Base-by-base conservation (phyloP, 768 basidiomycete genomes). In the Nevesoporus exiguus region DNA sequence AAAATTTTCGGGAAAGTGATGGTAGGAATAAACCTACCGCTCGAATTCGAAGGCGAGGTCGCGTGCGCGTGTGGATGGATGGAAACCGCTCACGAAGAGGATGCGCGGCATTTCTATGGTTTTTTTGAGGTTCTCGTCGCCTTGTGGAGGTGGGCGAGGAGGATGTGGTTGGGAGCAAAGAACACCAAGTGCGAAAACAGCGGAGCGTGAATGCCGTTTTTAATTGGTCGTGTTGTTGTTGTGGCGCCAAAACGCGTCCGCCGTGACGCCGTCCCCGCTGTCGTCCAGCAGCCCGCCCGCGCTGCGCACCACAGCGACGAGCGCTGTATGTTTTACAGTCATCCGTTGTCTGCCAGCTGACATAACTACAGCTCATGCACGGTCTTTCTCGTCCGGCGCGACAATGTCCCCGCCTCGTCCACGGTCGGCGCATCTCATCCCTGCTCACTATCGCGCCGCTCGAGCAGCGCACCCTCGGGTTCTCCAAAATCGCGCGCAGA, bases 1-100 rank as follows among this genome's bases (percentile, higher is more conserved):
- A 10, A 52, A 56, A 50, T 33, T 40, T 47, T 47, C 54, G 7
- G 25, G 33, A 9, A 27, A 45, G 54, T 43, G 52, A 55, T 17
- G 15, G 22, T 1, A 27, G 37, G 47, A 47, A 5, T 5, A 7
- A 2, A 69, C 76, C 43, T 54, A 91, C 91, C 86, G 80, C 78
- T 94, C 92, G 62, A 94, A 93, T 69, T 93, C 90, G 62, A 74
- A 89, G 2, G 92, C 92, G 2, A 94, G 80, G 62, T 92, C 90
- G 49, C 86, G 80, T 9, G 92, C 91, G 22, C 90, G 83, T 3
- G 89, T 92, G n/a, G 81, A 72, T 5, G 87, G 85, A 61, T 90
- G 85, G 65, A 93, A 93, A 19, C 90, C 90, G 64, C 85, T 88
- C 42, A 93, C 90, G 62, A 91, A 93, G 55, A 93, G 80, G 59